phyloP scores from a whole-genome alignment of 768 basidiomycete species.

The Lactarius pseudohatsudake region DNA sequence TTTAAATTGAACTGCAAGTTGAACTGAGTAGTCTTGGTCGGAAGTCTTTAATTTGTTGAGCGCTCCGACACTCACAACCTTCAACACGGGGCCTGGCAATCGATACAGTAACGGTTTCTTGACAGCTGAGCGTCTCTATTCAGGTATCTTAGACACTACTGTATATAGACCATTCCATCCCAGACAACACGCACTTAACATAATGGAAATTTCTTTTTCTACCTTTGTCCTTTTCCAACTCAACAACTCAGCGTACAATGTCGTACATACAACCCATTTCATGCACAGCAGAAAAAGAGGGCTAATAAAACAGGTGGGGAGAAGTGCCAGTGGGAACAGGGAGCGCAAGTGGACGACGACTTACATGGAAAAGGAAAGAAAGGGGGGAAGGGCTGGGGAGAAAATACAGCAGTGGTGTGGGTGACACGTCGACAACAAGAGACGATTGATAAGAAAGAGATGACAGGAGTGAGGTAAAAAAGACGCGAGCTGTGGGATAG shows the following conservation, averaged over 20 bases:
- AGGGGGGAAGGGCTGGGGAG: background rate
- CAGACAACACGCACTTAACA: background rate
- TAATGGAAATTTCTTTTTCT: background rate
- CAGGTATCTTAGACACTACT: no score
- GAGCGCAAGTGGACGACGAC: background rate
- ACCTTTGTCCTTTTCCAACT: background rate
- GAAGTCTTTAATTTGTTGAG: no score
- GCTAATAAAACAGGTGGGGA: constrained; percentile 2
- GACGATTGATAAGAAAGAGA: constrained; percentile 9
- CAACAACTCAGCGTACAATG: constrained; percentile 4
- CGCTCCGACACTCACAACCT: no score
- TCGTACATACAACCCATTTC: constrained; percentile 17
- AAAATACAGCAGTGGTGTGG: constrained; percentile 18
- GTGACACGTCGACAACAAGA: constrained; percentile 14
- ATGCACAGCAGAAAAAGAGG: constrained; percentile 13
- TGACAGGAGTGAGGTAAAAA: constrained; percentile 4
- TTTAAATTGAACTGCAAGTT: no score
- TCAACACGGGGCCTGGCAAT: no score
- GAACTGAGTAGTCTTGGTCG: no score
- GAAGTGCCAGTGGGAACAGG: background rate
- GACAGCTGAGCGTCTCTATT: no score
- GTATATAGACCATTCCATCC: background rate
- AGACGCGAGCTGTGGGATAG: constrained; percentile 3
- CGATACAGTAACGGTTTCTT: no score
- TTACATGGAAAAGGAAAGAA: background rate